Percentiles rank a stretch among this genome's conserved stretches.
Conservation (phyloP, 257 asterid genomes). For the Plectranthus barbatus region DNA sequence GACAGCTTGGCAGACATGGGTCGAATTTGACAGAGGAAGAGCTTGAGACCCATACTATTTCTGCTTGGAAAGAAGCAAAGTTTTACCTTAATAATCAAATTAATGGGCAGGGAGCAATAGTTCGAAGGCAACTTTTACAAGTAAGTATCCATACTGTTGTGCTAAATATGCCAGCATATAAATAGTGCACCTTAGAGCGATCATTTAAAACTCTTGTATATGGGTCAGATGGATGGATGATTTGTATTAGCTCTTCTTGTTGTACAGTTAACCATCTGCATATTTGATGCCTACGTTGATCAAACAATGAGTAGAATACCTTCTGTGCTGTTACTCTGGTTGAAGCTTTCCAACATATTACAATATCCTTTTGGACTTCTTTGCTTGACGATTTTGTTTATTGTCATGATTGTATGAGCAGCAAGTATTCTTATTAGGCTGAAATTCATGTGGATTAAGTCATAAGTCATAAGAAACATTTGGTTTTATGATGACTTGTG, state of each 20-base stretch:
- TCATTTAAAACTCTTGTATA: not conserved
- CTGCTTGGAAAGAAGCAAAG: conserved; percentile 78
- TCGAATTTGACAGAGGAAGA: conserved; percentile 74
- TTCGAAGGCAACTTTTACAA: conserved; percentile 56
- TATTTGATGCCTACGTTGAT: not conserved
- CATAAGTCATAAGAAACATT: not conserved
- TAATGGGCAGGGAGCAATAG: conserved; percentile 34
- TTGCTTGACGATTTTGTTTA: conserved; percentile 3
- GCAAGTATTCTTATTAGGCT: not conserved
- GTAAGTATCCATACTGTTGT: conserved; percentile 34
- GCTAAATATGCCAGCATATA: conserved; percentile 5
- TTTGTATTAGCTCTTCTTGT: not conserved
- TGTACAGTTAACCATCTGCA: not conserved
- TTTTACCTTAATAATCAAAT: conserved; percentile 42
- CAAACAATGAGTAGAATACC: not conserved
- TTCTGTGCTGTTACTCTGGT: conserved; percentile 1
- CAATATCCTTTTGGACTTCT: not conserved
- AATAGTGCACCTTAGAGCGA: not conserved
- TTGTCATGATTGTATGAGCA: not conserved
- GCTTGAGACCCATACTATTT: conserved; percentile 67
- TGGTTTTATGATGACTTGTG: not conserved
- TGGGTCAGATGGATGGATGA: not conserved
- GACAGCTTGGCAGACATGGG: conserved; percentile 69
- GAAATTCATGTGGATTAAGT: not conserved
- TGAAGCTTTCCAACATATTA: not conserved